phyloP scores from a whole-genome alignment of 352 stramenopile genomes.

The Phytopythium kandeliae region DNA sequence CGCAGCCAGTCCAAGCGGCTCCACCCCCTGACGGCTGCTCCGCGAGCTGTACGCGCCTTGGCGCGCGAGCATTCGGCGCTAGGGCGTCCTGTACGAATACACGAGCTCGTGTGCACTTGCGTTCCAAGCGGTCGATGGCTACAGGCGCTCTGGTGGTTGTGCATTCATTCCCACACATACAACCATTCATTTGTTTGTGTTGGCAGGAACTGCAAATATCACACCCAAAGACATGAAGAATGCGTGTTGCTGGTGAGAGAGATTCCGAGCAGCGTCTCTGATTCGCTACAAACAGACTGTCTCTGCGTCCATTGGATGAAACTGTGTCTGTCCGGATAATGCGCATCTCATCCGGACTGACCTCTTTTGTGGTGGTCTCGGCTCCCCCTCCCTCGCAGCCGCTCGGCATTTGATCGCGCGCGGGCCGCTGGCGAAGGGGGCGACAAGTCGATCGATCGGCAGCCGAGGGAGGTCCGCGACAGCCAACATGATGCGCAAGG shows the following conservation, averaged over 20 bases:
- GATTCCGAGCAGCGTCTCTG: too few species aligned
- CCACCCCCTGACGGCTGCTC: not conserved
- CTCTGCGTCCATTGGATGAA: too few species aligned
- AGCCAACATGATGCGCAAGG: slow-evolving; percentile 79
- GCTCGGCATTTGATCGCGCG: not conserved
- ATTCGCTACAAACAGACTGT: not conserved
- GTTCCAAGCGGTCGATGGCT: too few species aligned
- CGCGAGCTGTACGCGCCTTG: not conserved
- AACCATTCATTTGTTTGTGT: too few species aligned
- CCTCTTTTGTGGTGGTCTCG: slow-evolving; percentile 35
- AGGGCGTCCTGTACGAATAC: not conserved
- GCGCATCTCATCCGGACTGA: slow-evolving; percentile 2
- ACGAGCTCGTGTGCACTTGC: slow-evolving; percentile 3
- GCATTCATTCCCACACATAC: too few species aligned
- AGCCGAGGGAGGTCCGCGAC: too few species aligned
- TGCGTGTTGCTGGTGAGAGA: too few species aligned
- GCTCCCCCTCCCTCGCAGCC: slow-evolving; percentile 7
- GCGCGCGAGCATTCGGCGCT: not conserved
- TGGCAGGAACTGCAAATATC: too few species aligned
- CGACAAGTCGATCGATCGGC: not conserved
- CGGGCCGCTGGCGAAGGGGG: not conserved
- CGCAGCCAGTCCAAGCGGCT: too few species aligned
- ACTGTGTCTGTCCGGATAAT: not conserved
- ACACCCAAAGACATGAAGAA: too few species aligned
- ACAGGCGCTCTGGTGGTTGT: too few species aligned